phyloP scores from a whole-genome alignment of 129 eudicot species.

The Logfia minima region DNA sequence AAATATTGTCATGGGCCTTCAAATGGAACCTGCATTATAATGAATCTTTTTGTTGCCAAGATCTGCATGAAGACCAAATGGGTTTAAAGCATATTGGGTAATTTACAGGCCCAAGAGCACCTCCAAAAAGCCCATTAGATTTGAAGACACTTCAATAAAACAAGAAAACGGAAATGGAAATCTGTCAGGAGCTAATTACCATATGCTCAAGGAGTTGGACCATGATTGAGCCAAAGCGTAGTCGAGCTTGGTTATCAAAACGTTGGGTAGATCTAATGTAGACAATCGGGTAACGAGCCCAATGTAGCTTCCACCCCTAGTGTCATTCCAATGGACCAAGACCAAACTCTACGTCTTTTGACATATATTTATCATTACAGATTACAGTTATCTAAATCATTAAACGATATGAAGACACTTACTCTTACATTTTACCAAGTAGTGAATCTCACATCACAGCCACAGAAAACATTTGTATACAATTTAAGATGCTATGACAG shows the following conservation, averaged over 20 bases:
- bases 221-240: background rate
- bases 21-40: background rate
- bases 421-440: background rate
- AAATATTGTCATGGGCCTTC: background rate
- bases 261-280: no score
- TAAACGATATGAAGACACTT: background rate
- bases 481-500: no score
- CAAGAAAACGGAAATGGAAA: background rate
- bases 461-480: background rate
- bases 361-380: background rate
- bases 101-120: background rate
- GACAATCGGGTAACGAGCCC: background rate
- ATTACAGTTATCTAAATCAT: background rate
- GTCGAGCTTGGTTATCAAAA: background rate
- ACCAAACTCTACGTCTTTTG: background rate
- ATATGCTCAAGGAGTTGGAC: background rate
- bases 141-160: background rate
- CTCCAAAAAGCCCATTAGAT: background rate
- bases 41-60: background rate
- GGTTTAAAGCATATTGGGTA: constrained; percentile 5
- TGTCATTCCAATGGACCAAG: background rate
- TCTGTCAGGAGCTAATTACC: background rate
- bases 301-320: background rate
- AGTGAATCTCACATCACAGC: background rate
- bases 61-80: background rate